These are phyloP conservation scores for Paracorniculantispora psalliotae DNA, from an alignment of 2,329 filamentous ascomycete genomes.

Conservation along the genomic window DNA sequence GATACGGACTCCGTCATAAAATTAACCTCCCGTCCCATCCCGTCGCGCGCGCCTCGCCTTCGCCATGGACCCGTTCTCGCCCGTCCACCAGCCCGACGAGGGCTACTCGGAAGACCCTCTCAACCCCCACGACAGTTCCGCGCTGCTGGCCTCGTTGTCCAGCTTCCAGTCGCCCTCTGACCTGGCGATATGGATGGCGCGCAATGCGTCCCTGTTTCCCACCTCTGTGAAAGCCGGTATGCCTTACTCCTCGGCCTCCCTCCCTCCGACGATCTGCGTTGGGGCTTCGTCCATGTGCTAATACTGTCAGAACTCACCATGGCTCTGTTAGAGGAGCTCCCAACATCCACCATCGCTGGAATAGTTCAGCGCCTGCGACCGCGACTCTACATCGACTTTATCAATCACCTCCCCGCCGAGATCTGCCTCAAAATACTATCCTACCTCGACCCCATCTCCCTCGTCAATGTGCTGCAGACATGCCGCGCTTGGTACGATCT, in stretches of 20 bases:
- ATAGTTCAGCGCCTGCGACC: conserved; percentile 78
- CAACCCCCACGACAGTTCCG: conserved; percentile 35
- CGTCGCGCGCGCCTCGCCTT: background rate
- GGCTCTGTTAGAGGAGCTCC: conserved; percentile 69
- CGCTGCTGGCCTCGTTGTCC: conserved; percentile 29
- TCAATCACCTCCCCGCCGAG: conserved; percentile 78
- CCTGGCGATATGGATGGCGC: conserved; percentile 45
- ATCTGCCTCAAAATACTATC: conserved; percentile 86
- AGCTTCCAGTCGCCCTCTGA: conserved; percentile 37
- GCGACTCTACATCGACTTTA: conserved; percentile 87
- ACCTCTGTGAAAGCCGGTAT: conserved; percentile 45
- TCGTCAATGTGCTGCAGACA: conserved; percentile 72
- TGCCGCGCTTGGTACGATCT: conserved; percentile 79
- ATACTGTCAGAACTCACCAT: conserved; percentile 66
- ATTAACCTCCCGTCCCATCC: too few species aligned
- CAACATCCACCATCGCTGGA: conserved; percentile 71
- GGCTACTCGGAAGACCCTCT: conserved; percentile 78
- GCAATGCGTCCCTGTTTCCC: conserved; percentile 46
- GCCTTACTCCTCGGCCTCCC: too few species aligned
- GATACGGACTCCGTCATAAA: background rate
- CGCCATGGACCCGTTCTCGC: conserved; percentile 43
- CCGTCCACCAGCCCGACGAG: conserved; percentile 65
- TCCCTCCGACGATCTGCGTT: background rate
- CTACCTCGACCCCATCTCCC: conserved; percentile 74
- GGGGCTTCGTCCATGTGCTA: background rate